Percentiles rank a stretch among this genome's conserved stretches.
Conservation (phyloP, 108 stramenopile genomes). For the Cyclotella baltica region DNA sequence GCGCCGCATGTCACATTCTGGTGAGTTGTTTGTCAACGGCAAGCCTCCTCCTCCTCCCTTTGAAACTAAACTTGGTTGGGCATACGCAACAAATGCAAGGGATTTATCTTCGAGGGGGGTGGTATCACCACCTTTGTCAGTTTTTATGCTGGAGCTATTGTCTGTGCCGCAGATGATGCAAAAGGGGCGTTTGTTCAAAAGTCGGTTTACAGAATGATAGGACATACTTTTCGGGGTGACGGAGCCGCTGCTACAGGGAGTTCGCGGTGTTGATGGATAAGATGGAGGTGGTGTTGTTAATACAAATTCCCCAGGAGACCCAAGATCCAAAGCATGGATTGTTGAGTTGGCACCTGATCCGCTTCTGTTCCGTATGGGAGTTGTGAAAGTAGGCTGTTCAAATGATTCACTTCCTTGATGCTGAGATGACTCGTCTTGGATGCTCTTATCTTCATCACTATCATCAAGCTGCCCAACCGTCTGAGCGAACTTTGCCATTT, state of each 20-base stretch:
- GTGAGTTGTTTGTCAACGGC: constrained; percentile 17
- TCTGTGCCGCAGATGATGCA: constrained; percentile 85
- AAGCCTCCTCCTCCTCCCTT: constrained; percentile 82
- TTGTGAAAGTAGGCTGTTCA: constrained; percentile 20
- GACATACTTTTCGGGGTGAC: constrained; percentile 25
- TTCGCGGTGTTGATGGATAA: constrained; percentile 40
- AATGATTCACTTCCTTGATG: constrained; percentile 39
- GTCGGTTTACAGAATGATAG: constrained; percentile 29
- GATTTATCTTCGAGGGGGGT: constrained; percentile 52
- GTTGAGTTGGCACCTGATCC: constrained; percentile 8
- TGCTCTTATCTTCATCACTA: constrained; percentile 58
- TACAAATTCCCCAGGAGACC: constrained; percentile 30
- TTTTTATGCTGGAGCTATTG: constrained; percentile 24
- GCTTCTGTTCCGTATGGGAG: constrained; percentile 31
- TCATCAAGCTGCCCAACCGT: constrained; percentile 37
- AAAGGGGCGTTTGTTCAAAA: constrained; percentile 67
- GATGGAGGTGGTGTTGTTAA: constrained; percentile 40
- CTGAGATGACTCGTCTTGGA: constrained; percentile 18
- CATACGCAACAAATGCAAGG: constrained; percentile 84
- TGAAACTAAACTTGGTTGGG: constrained; percentile 81
- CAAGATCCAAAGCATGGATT: constrained; percentile 33
- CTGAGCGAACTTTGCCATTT: constrained; percentile 79
- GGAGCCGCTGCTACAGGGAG: constrained; percentile 11
- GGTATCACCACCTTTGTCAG: constrained; percentile 28
- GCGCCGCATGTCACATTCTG: constrained; percentile 44